phyloP scores from a whole-genome alignment of 2,329 filamentous ascomycete species.

The Torrubiella hemipterigena region DNA sequence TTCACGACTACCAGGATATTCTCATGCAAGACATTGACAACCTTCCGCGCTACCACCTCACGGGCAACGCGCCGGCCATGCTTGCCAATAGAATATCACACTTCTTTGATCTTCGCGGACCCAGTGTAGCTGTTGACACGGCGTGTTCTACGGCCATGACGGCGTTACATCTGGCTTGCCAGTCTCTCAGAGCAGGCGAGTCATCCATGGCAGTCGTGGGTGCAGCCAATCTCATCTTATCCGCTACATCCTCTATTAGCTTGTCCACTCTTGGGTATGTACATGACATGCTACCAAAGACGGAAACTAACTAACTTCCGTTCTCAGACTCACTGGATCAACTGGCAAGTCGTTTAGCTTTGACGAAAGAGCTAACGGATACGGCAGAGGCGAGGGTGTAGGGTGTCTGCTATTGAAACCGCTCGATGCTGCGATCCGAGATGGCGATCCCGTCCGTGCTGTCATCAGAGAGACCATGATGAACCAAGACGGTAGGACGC shows the following conservation, averaged over 20 bases:
- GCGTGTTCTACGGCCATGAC: conserved; percentile 25
- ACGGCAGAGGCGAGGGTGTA: conserved; percentile 32
- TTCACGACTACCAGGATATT: neutral
- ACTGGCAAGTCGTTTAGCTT: conserved; percentile 29
- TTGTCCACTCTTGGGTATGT: no score
- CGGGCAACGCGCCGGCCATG: conserved; percentile 15
- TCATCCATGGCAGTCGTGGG: conserved; percentile 31
- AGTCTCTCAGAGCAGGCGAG: conserved; percentile 29
- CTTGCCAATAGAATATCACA: conserved; percentile 23
- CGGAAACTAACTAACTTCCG: no score
- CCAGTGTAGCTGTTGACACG: conserved; percentile 20
- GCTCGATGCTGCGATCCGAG: conserved; percentile 28
- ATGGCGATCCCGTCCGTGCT: conserved; percentile 25
- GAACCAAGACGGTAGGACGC: conserved; percentile 26
- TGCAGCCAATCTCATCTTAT: conserved; percentile 26
- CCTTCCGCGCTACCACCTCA: conserved; percentile 14
- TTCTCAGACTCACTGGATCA: no score
- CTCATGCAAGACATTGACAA: neutral
- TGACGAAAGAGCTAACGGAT: conserved; percentile 30
- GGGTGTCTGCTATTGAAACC: conserved; percentile 28
- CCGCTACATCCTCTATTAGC: no score
- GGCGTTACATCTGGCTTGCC: conserved; percentile 12
- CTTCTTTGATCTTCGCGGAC: conserved; percentile 23
- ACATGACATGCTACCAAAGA: no score
- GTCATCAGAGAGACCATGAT: conserved; percentile 18